A percentile compares a stretch with the other conserved stretches of the same genome.
Evolutionary conservation across 2,329 filamentous ascomycete species (phyloP).

Genomic region (Sarocladiaceae sp.): DNA sequence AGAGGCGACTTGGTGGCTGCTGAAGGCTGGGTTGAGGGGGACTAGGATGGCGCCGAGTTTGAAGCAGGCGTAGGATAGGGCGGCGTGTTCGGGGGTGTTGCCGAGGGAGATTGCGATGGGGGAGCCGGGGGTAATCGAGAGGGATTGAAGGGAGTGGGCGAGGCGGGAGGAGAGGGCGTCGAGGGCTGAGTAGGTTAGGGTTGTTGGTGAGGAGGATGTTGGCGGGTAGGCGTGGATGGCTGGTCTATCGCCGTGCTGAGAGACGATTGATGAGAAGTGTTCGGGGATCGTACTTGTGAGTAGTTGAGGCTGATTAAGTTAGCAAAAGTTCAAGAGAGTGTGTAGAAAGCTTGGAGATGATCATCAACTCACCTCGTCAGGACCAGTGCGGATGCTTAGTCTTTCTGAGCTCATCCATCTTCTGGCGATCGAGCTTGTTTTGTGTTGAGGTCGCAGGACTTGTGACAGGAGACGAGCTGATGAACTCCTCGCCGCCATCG

Average conservation of each 20-base stretch:
- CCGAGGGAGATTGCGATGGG: constrained; percentile 83
- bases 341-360: not conserved
- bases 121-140: constrained; percentile 77
- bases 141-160: constrained; percentile 62
- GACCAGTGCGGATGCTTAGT: constrained; percentile 15
- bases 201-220: constrained; percentile 39
- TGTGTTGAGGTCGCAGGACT: too few species aligned
- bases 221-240: constrained; percentile 52
- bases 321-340: not conserved
- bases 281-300: constrained; percentile 65
- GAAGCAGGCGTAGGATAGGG: constrained; percentile 83
- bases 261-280: constrained; percentile 66
- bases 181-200: constrained; percentile 70
- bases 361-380: constrained; percentile 13
- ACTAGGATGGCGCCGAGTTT: constrained; percentile 93
- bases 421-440: too few species aligned
- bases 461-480: not conserved
- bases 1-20: constrained; percentile 68
- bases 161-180: constrained; percentile 73
- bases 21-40: constrained; percentile 91
- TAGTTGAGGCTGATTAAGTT: constrained; percentile 55
- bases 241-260: constrained; percentile 57
- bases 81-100: constrained; percentile 79
- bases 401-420: constrained; percentile 11
- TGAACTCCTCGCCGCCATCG: not conserved